Evolutionary conservation across 2,329 filamentous ascomycete genomes (phyloP), one percentile per base, ranked within the genome.

Genomic region (Gnomoniopsis sp.): DNA sequence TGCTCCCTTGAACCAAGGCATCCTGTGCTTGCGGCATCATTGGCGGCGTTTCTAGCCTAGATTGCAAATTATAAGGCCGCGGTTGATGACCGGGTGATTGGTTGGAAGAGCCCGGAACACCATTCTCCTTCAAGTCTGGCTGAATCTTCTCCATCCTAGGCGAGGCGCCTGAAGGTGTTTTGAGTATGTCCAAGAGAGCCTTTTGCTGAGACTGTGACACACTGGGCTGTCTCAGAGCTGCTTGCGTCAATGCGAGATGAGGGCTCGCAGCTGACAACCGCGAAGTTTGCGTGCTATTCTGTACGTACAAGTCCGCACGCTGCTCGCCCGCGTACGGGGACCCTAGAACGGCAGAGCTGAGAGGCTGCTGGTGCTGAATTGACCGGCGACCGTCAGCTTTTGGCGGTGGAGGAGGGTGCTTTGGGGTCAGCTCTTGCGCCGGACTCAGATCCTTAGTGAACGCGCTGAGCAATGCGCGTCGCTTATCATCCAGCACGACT

Each of bases 121-220:
- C 50, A 19, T 58, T 61, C 49, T 49, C 49, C 55, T 62, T 58
- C 41, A 58, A 38, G 11, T 56, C 51, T 33, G 50, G 38, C 15
- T 51, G 51, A 47, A 30, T 15, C 23, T 38, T 38, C 14, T 55
- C 51, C 1, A 12, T 19, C 26, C 30, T 63, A 4, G 69, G 65
- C 17, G 68, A 65, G 2, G 64, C 59, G 3, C 69, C 59, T 30
- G 68, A 69, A 12, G 69, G 63, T 62, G 77, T 77, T 61, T 81
- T 83, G 69, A 86, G 84, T 73, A 85, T 82, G 22, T 74, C 78
- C 15, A 85, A 71, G 21, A 85, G 70, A 8, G 78, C 73, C 19
- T 75, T 77, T 22, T 79, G 77, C 62, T 84, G 81, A 38, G 70
- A 67, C 49, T 75, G 73, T 30, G 73, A 69, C 33, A 65, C 60